Conservation (phyloP, 257 asterid species). For the Jaltomata sinuosa region DNA sequence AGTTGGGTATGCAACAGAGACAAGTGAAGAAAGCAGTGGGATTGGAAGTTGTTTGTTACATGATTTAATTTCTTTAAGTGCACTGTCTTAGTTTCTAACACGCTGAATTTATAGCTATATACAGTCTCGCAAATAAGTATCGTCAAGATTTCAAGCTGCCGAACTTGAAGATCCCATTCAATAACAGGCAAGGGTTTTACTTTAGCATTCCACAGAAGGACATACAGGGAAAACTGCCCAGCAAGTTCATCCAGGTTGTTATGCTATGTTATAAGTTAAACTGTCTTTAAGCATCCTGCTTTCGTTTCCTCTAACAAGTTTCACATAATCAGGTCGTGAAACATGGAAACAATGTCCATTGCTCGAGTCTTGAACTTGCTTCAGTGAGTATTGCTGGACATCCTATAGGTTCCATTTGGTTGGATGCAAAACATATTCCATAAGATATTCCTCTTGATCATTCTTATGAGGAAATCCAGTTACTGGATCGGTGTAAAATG, state of each 20-base stretch:
- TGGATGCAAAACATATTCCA: background rate
- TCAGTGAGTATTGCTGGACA: slow-evolving; percentile 51
- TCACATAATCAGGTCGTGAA: slow-evolving; percentile 54
- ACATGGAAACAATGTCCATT: slow-evolving; percentile 93
- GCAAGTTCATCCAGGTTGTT: slow-evolving; percentile 90
- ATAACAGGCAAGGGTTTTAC: slow-evolving; percentile 92
- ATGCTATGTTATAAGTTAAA: background rate
- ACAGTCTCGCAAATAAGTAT: slow-evolving; percentile 84
- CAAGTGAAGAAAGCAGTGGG: background rate
- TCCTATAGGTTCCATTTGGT: background rate
- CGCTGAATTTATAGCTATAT: slow-evolving; percentile 60
- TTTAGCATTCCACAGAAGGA: slow-evolving; percentile 92
- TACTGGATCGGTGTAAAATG: background rate
- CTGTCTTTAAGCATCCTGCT: slow-evolving; percentile 5
- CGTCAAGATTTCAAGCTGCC: slow-evolving; percentile 77
- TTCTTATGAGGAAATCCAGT: background rate
- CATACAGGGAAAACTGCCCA: slow-evolving; percentile 73
- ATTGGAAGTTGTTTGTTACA: slow-evolving; percentile 21
- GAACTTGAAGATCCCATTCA: slow-evolving; percentile 82
- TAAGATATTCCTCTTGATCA: background rate
- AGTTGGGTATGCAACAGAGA: background rate
- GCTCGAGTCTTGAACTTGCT: slow-evolving; percentile 82
- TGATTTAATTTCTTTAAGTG: slow-evolving; percentile 9
- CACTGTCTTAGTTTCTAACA: slow-evolving; percentile 22
- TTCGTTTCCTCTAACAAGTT: slow-evolving; percentile 6